phyloP scores from a whole-genome alignment of 1,284 basidiomycete species.

The Puccinia sorghi region DNA sequence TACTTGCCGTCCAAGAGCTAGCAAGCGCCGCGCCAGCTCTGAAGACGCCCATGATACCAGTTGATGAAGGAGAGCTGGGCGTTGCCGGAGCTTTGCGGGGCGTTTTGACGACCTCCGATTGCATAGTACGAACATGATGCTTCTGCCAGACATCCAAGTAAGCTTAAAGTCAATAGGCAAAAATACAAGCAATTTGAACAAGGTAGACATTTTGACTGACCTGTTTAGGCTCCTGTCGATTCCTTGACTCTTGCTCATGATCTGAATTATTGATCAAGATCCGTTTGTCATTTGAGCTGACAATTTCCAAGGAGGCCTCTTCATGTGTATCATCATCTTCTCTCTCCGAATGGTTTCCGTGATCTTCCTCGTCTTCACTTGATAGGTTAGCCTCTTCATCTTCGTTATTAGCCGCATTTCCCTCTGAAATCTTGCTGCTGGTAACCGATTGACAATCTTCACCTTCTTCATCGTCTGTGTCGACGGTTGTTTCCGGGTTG shows the following conservation, averaged over 20 bases:
- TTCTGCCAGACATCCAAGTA: not conserved
- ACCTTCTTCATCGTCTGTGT: not conserved
- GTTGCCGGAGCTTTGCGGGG: conserved; percentile 13
- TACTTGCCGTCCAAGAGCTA: conserved; percentile 46
- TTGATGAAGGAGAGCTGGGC: conserved; percentile 21
- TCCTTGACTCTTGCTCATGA: conserved; percentile 6
- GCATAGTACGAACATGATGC: not conserved
- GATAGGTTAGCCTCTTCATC: conserved; percentile 7
- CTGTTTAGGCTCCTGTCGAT: not conserved
- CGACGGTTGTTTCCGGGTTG: not conserved
- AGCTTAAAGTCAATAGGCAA: not conserved
- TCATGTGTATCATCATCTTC: conserved; percentile 1
- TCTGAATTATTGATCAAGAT: conserved; percentile 13
- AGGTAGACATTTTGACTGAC: not conserved
- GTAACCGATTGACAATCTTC: conserved; percentile 3
- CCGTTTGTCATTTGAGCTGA: not conserved
- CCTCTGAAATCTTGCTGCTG: conserved; percentile 23
- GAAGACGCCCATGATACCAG: conserved; percentile 40
- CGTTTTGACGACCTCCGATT: conserved; percentile 14
- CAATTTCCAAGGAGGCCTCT: conserved; percentile 36
- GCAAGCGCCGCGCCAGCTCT: conserved; percentile 49
- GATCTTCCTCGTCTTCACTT: conserved; percentile 11
- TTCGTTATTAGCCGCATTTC: not conserved
- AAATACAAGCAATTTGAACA: not conserved
- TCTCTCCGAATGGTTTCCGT: not conserved